These are phyloP conservation scores for Eutypa lata DNA, from an alignment of 2,329 filamentous ascomycete species.

Conservation along the genomic window DNA sequence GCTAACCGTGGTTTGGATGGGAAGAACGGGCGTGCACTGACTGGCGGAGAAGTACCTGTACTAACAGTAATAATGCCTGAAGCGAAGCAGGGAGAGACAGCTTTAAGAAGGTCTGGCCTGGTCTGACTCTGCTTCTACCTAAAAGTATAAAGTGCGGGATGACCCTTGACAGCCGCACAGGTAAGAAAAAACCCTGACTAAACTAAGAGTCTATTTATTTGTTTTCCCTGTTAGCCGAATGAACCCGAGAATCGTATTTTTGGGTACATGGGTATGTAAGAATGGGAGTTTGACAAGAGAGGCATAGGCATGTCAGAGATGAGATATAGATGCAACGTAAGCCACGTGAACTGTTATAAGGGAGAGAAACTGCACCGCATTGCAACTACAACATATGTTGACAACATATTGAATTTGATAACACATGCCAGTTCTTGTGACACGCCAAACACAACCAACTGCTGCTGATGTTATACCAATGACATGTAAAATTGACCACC, in stretches of 20 bases:
- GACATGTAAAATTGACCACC: neutral
- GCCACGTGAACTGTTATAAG: neutral
- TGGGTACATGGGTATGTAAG: neutral
- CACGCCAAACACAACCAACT: neutral
- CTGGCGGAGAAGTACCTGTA: neutral
- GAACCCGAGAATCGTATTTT: conserved; percentile 1
- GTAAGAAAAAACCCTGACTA: conserved; percentile 4
- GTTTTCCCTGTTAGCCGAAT: conserved; percentile 1
- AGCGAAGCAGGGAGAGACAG: neutral
- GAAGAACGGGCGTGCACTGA: conserved; percentile 2
- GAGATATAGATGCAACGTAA: neutral
- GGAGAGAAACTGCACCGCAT: neutral
- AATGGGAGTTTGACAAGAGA: neutral
- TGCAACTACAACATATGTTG: no score
- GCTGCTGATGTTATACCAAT: neutral
- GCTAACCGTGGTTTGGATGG: conserved; percentile 7
- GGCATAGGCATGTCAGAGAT: neutral
- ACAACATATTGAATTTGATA: neutral
- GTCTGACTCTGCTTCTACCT: conserved; percentile 1
- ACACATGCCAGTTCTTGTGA: neutral
- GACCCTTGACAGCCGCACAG: conserved; percentile 8
- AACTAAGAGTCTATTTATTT: neutral
- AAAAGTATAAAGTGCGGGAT: conserved; percentile 11
- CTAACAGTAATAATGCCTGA: neutral
- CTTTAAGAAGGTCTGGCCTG: conserved; percentile 6